A percentile compares a stretch with the other conserved stretches of the same genome.
These are phyloP conservation scores for Clarireedia sp. DNA, from an alignment of 2,329 filamentous ascomycete genomes.

Conservation along the genomic window DNA sequence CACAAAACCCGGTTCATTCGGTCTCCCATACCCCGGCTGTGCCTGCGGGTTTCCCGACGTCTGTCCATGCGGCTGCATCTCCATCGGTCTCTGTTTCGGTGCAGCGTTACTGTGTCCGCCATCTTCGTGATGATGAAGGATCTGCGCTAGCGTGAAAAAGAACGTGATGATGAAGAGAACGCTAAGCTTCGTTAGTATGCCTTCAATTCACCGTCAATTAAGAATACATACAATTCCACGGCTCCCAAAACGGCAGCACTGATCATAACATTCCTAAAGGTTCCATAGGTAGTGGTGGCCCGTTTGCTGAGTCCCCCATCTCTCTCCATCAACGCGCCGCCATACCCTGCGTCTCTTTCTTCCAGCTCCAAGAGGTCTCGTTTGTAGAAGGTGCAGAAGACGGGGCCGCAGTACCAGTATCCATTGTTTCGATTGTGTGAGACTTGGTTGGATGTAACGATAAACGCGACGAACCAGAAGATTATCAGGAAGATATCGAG, in stretches of 20 bases:
- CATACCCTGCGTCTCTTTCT: background rate
- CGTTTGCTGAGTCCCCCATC: background rate
- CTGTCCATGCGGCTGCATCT: conserved; percentile 1
- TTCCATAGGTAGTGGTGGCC: background rate
- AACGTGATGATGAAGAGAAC: conserved; percentile 5
- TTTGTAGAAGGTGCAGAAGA: background rate
- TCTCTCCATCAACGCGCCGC: background rate
- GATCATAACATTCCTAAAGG: background rate
- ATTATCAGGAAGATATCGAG: background rate
- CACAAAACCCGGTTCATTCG: background rate
- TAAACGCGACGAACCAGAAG: conserved; percentile 4
- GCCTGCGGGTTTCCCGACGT: background rate
- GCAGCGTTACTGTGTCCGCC: background rate
- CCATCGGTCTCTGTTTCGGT: background rate
- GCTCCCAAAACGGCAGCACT: background rate
- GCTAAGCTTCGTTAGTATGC: background rate
- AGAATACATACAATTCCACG: conserved; percentile 5
- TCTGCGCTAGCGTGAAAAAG: background rate
- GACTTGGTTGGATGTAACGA: background rate
- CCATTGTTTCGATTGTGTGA: background rate
- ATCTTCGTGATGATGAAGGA: background rate
- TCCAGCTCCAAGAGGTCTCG: conserved; percentile 2
- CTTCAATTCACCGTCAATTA: too few relatives aligned
- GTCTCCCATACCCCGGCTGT: background rate
- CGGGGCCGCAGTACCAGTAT: background rate